A percentile compares a stretch with the other conserved stretches of the same genome.
Conservation (phyloP, 169 alveolate species). For the Plasmodium gonderi region DNA sequence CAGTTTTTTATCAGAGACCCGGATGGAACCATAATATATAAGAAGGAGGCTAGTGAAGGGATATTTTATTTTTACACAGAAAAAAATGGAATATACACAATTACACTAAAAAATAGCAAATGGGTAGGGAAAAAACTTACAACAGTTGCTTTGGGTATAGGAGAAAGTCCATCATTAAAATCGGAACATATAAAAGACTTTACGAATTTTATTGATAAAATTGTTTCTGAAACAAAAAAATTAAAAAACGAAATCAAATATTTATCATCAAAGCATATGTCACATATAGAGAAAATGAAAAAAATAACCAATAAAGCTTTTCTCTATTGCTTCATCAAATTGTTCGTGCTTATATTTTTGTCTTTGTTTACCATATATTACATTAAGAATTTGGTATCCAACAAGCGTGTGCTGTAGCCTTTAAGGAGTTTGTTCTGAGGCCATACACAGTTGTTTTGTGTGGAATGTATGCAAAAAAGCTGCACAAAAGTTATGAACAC, state of each 20-base stretch:
- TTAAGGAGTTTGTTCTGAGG: too few relatives aligned
- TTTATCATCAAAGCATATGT: constrained; percentile 61
- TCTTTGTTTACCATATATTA: constrained; percentile 65
- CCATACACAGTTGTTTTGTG: not conserved
- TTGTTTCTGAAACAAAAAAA: constrained; percentile 42
- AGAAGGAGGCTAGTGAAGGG: constrained; percentile 67
- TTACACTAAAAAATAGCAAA: constrained; percentile 45
- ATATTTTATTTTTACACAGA: constrained; percentile 66
- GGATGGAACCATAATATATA: constrained; percentile 33
- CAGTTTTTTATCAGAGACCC: constrained; percentile 50
- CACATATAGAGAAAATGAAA: constrained; percentile 68
- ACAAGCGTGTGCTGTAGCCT: constrained; percentile 52
- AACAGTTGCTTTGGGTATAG: constrained; percentile 73
- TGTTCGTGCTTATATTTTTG: constrained; percentile 61
- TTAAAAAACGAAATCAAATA: constrained; percentile 71
- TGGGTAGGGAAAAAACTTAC: constrained; percentile 51
- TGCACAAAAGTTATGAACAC: not conserved
- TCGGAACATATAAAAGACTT: constrained; percentile 69
- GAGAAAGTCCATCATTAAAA: constrained; percentile 51
- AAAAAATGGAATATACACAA: constrained; percentile 45
- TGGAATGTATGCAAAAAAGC: too few relatives aligned
- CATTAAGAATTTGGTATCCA: constrained; percentile 64
- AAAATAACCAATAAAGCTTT: constrained; percentile 71
- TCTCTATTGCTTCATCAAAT: constrained; percentile 57
- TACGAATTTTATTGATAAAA: constrained; percentile 50